phyloP scores from a whole-genome alignment of 495 filamentous ascomycete genomes.

The Platismatia glauca region DNA sequence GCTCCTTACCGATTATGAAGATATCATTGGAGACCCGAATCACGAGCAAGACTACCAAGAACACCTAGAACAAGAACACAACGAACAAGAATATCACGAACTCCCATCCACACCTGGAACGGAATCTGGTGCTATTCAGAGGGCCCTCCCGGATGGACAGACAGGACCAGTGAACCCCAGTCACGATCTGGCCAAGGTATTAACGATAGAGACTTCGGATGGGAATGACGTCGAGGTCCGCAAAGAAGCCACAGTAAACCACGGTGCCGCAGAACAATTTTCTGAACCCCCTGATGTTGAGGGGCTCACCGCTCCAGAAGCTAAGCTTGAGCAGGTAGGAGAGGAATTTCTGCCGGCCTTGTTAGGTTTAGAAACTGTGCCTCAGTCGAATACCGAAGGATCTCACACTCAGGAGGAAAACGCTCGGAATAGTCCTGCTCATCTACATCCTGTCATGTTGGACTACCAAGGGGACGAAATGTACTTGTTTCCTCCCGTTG shows the following conservation, averaged over 20 bases:
- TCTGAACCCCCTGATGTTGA: not conserved
- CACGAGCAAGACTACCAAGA: conserved; percentile 4
- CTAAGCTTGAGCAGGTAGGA: not conserved
- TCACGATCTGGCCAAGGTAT: not conserved
- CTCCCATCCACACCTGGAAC: not conserved
- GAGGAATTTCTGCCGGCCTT: not conserved
- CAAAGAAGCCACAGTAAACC: not conserved
- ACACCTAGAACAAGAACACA: not conserved
- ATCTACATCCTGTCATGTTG: conserved; percentile 48
- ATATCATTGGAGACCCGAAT: not conserved
- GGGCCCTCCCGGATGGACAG: not conserved
- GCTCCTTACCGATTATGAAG: not conserved
- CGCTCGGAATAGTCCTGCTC: not conserved
- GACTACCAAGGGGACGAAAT: conserved; percentile 60
- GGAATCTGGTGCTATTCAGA: not conserved
- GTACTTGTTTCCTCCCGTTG: conserved; percentile 57
- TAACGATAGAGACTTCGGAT: not conserved
- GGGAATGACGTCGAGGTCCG: not conserved
- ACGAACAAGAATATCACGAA: not conserved
- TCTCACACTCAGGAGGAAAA: not conserved
- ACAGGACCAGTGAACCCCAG: not conserved
- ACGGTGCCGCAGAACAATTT: not conserved
- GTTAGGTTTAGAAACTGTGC: not conserved
- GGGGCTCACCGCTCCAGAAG: not conserved
- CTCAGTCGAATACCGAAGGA: not conserved